Conservation (phyloP, 345 rosid species). For the Rubroshorea leprosula region DNA sequence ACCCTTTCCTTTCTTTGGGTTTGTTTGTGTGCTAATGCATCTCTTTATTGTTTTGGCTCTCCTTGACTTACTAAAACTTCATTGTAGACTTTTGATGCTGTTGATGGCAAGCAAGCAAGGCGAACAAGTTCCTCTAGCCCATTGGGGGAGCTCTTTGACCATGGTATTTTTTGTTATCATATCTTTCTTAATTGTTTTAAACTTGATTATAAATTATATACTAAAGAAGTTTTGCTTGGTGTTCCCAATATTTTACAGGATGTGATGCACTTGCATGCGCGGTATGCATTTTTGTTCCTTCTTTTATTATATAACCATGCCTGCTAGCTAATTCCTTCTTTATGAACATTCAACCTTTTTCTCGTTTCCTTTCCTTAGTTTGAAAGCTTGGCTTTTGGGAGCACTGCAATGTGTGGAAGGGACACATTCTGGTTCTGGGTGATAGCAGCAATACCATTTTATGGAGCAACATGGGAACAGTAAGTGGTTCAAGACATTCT, state of each 20-base stretch:
- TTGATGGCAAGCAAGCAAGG: constrained; percentile 98
- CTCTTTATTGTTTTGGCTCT: constrained; percentile 1
- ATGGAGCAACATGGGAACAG: constrained; percentile 97
- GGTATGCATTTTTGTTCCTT: constrained; percentile 41
- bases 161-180: constrained; percentile 31
- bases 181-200: not conserved
- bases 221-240: constrained; percentile 17
- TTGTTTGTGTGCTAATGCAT: constrained; percentile 4
- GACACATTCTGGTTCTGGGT: constrained; percentile 93
- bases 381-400: constrained; percentile 80
- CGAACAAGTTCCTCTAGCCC: constrained; percentile 36
- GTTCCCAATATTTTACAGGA: constrained; percentile 47
- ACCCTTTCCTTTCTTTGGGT: not conserved
- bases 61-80: constrained; percentile 10
- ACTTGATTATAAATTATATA: not conserved
- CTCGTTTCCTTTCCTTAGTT: constrained; percentile 40
- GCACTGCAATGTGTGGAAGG: constrained; percentile 96
- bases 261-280: constrained; percentile 99
- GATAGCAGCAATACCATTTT: constrained; percentile 89
- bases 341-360: not conserved
- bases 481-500: constrained; percentile 32
- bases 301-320: not conserved
- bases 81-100: constrained; percentile 91
- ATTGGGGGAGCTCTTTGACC: constrained; percentile 16
- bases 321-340: not conserved